A percentile compares a stretch with the other conserved stretches of the same genome.
phyloP scores from a whole-genome alignment of 2,329 filamentous ascomycete genomes.

The Nigrospora sphaerica region DNA sequence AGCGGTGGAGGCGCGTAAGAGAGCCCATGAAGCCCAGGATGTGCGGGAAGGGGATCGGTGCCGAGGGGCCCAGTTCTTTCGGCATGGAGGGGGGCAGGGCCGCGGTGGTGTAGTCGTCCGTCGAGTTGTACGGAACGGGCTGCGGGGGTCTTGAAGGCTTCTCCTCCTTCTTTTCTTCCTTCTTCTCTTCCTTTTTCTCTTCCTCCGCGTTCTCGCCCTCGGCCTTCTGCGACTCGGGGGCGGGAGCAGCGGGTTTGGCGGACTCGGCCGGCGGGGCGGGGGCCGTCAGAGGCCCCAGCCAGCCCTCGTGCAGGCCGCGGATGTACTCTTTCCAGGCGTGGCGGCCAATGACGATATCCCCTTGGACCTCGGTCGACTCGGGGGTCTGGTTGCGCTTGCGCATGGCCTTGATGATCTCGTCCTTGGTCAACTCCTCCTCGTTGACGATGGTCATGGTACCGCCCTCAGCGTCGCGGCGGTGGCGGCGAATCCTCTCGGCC shows the following conservation, averaged over 20 bases:
- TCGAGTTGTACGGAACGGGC: conserved; percentile 66
- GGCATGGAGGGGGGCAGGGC: conserved; percentile 60
- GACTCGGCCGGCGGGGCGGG: conserved; percentile 29
- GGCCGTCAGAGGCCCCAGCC: conserved; percentile 76
- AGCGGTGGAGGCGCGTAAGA: conserved; percentile 77
- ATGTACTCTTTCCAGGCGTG: conserved; percentile 98
- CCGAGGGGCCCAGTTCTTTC: conserved; percentile 63
- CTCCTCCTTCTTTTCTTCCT: conserved; percentile 37
- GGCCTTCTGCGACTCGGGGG: neutral
- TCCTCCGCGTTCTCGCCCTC: conserved; percentile 14
- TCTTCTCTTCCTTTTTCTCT: conserved; percentile 29
- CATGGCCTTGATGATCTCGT: conserved; percentile 54
- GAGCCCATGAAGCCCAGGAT: conserved; percentile 90
- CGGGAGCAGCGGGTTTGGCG: conserved; percentile 10
- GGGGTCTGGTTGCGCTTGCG: conserved; percentile 60
- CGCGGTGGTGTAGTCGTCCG: conserved; percentile 63
- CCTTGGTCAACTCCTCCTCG: conserved; percentile 44
- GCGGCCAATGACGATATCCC: conserved; percentile 83
- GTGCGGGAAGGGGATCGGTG: conserved; percentile 74
- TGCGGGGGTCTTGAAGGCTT: conserved; percentile 54
- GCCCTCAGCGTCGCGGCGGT: conserved; percentile 47
- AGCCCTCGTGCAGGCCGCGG: conserved; percentile 88
- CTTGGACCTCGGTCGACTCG: conserved; percentile 66
- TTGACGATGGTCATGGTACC: conserved; percentile 26
- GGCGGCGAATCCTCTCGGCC: conserved; percentile 77